Evolutionary conservation across 768 basidiomycete genomes (phyloP), one percentile per base, ranked within the genome.

Genomic region (Amanita inopinata): DNA sequence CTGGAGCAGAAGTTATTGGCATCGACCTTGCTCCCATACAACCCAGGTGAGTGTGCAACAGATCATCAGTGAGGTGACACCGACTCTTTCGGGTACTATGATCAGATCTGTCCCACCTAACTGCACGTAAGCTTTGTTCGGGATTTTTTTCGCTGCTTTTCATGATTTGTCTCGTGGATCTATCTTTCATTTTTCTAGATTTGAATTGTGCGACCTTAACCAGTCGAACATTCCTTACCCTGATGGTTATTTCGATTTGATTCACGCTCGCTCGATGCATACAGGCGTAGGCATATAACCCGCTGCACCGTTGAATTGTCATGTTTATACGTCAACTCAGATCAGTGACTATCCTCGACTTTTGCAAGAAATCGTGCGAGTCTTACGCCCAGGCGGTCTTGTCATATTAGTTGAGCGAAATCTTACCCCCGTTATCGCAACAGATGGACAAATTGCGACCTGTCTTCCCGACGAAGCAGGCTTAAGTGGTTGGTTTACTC

Each of bases 91-190:
- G 11, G 11, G 8, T 19, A 24, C n/a, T 17, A 15, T 34, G 12
- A 37, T 28, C 55, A 83, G 80, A 48, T 64, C 65, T 25, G 80
- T 83, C 18, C 80, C 80, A 32, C 70, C 72, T 12, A 83, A 83
- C 48, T 83, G 80, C 80, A 76, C 76, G 80, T 81, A 69, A 63
- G 80, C n/a, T n/a, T n/a, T n/a, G n/a, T n/a, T n/a, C n/a, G n/a
- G n/a, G n/a, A n/a, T n/a, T n/a, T 64, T 17, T 38, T 30, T 11
- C 12, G 20, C 11, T 4, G 10, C 5, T 11, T 39, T 22, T 28
- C 15, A 38, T 33, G n/a, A 5, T 22, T 25, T 32, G 31, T 46
- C 24, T 27, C 38, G 42, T 14, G 15, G 10, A 33, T 43, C 37
- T 35, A 39, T 48, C 18, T 18, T 37, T 31, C 17, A 38, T 44